Evolutionary conservation across 2,329 filamentous ascomycete species (phyloP).

Genomic region (Clarireedia paspali): DNA sequence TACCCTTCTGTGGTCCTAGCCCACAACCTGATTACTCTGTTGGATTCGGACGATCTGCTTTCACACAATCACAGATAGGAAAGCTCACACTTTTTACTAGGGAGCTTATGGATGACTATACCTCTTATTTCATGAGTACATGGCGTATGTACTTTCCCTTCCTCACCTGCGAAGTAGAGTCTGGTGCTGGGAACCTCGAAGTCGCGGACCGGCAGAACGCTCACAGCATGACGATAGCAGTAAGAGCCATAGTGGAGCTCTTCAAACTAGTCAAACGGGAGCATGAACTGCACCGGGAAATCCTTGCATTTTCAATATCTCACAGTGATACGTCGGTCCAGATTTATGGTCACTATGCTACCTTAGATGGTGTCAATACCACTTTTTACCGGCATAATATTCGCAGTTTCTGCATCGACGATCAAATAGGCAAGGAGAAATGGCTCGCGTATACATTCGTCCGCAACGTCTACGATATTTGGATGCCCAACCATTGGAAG

Average conservation of each 20-base stretch:
- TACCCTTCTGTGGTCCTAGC: slow-evolving; percentile 29
- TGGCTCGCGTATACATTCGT: slow-evolving; percentile 19
- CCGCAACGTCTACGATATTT: slow-evolving; percentile 27
- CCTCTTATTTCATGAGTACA: slow-evolving; percentile 35
- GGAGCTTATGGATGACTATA: slow-evolving; percentile 15
- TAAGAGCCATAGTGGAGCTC: slow-evolving; percentile 25
- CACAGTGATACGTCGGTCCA: slow-evolving; percentile 17
- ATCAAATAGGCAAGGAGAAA: slow-evolving; percentile 24
- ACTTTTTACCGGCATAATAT: slow-evolving; percentile 27
- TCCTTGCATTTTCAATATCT: slow-evolving; percentile 23
- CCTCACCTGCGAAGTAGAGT: slow-evolving; percentile 41
- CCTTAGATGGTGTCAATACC: slow-evolving; percentile 13
- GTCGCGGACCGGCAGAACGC: slow-evolving; percentile 32
- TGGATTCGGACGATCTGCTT: slow-evolving; percentile 33
- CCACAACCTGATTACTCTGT: slow-evolving; percentile 21
- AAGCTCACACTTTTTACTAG: slow-evolving; percentile 33
- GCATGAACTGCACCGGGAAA: slow-evolving; percentile 26
- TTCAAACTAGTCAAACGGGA: slow-evolving; percentile 17
- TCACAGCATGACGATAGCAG: slow-evolving; percentile 35
- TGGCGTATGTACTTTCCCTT: slow-evolving; percentile 43
- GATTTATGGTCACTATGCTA: slow-evolving; percentile 30
- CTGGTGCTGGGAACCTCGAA: slow-evolving; percentile 31
- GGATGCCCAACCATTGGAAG: slow-evolving; percentile 27
- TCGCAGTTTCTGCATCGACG: slow-evolving; percentile 21
- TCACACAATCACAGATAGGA: slow-evolving; percentile 34